Percentiles rank a stretch among this genome's conserved stretches.
Conservation (phyloP, 352 stramenopile species). For the Phytophthora parvispora region DNA sequence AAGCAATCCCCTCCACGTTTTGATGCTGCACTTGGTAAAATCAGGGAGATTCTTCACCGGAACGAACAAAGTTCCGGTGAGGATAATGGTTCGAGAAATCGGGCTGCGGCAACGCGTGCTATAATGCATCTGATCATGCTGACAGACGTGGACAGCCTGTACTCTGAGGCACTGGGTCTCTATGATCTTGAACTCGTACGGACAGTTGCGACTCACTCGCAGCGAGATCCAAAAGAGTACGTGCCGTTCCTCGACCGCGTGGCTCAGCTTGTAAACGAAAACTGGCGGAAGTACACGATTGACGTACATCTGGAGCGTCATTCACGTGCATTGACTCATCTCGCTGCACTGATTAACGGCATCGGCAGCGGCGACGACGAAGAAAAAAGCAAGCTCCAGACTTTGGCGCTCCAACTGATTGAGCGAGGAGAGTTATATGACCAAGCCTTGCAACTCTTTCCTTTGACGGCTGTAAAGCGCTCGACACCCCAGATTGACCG, state of each 20-base stretch:
- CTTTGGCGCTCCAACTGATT: conserved; percentile 50
- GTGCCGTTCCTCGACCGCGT: conserved; percentile 71
- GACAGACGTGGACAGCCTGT: conserved; percentile 72
- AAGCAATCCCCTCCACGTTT: conserved; percentile 75
- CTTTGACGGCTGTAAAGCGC: conserved; percentile 7
- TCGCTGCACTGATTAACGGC: conserved; percentile 40
- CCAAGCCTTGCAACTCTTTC: conserved; percentile 56
- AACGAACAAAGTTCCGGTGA: not conserved
- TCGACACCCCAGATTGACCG: conserved; percentile 12
- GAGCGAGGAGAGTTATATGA: conserved; percentile 59
- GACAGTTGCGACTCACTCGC: conserved; percentile 66
- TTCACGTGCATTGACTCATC: conserved; percentile 54
- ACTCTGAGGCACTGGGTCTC: conserved; percentile 69
- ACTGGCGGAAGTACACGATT: conserved; percentile 67
- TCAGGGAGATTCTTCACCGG: conserved; percentile 44
- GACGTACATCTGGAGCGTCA: conserved; percentile 61
- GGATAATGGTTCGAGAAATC: not conserved
- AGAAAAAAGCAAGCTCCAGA: conserved; percentile 29
- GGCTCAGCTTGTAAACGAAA: conserved; percentile 37
- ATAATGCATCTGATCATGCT: conserved; percentile 85
- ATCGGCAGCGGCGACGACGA: conserved; percentile 26
- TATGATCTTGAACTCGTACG: conserved; percentile 79
- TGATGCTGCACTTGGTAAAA: conserved; percentile 43
- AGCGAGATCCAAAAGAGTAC: conserved; percentile 82
- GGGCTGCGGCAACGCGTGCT: conserved; percentile 47